Base-by-base conservation (phyloP, 768 basidiomycete species). In the Dendrothele bispora region DNA sequence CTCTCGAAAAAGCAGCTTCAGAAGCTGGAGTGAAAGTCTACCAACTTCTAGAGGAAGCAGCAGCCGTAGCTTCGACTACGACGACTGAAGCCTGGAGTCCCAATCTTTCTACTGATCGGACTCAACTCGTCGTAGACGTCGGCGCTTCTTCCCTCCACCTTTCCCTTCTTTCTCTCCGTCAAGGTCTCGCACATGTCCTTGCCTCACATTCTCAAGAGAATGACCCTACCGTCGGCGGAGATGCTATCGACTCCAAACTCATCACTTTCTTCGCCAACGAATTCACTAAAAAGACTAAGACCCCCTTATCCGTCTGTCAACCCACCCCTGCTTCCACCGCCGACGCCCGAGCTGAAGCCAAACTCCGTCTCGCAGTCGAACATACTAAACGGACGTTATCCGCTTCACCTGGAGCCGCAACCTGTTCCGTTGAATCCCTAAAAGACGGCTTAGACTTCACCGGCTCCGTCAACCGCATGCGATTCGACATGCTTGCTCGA, bases 251-350 rank as follows among this genome's bases (percentile, higher is more conserved):
- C 68, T 80, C 82, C 50, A 80, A 84, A 60, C 77, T 98, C 34
- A 83, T 97, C 70, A 86, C 87, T 51, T 90, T 89, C 74, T 97
- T 99, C 65, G 84, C 89, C 44, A 84, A 92, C 62, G 95, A 99
- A 54, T 99, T 99, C 67, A 90, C 89, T 41, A 98, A 98, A 71
- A 99, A 97, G 73, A 94, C 88, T 15, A 92, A 91, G 66, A 79
- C 79, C 20, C 70, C 84, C 0, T 73, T 97, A 35, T 68, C 77
- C 7, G 75, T 92, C 14, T 80, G 86, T 1, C 70, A 85, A 5
- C 71, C 73, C 3, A 72, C 80, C 18, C 55, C 71, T 18, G n/a
- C n/a, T n/a, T 39, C 46, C 5, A 39, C 38, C 15, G 71, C 73
- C 26, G 88, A 94, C 67, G 76, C 82, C 58, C 89, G 97, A 20